phyloP scores from a whole-genome alignment of 495 filamentous ascomycete genomes.

The Hypomontagnella monticulosa region DNA sequence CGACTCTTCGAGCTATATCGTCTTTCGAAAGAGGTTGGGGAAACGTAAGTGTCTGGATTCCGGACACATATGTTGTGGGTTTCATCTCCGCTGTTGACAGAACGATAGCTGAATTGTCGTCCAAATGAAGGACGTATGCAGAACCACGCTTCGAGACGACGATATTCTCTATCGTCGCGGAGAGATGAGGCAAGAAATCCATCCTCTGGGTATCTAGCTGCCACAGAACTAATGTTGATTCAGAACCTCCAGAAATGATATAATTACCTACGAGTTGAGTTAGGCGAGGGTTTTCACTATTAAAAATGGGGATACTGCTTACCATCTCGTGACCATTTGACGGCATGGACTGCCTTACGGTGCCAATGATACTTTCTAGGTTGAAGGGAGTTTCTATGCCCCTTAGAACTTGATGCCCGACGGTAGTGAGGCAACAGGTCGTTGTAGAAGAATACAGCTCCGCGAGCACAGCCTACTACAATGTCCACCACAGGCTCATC shows the following conservation, averaged over 20 bases:
- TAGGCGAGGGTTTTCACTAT: slow-evolving; percentile 12
- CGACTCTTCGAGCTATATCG: slow-evolving; percentile 50
- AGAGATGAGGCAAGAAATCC: slow-evolving; percentile 87
- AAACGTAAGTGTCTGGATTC: slow-evolving; percentile 73
- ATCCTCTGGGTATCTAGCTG: slow-evolving; percentile 85
- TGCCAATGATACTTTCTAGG: slow-evolving; percentile 89
- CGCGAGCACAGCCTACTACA: slow-evolving; percentile 75
- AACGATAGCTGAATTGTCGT: slow-evolving; percentile 89
- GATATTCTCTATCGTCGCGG: slow-evolving; percentile 81
- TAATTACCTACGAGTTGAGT: slow-evolving; percentile 78
- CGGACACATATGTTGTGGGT: slow-evolving; percentile 80
- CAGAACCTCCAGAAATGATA: slow-evolving; percentile 88
- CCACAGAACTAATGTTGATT: slow-evolving; percentile 94
- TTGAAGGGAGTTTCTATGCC: slow-evolving; percentile 52
- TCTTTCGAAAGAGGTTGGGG: slow-evolving; percentile 54
- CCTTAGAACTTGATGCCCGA: slow-evolving; percentile 30
- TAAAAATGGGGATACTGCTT: slow-evolving; percentile 42
- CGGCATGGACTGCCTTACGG: slow-evolving; percentile 76
- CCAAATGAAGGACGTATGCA: slow-evolving; percentile 82
- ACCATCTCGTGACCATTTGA: slow-evolving; percentile 95
- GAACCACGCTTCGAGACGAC: slow-evolving; percentile 80
- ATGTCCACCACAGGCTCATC: slow-evolving; percentile 66
- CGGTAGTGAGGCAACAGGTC: slow-evolving; percentile 70
- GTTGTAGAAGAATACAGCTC: slow-evolving; percentile 80
- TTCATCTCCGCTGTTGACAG: slow-evolving; percentile 87